Base-by-base conservation (phyloP, 2,329 filamentous ascomycete genomes). In the Aspergillus flavus region DNA sequence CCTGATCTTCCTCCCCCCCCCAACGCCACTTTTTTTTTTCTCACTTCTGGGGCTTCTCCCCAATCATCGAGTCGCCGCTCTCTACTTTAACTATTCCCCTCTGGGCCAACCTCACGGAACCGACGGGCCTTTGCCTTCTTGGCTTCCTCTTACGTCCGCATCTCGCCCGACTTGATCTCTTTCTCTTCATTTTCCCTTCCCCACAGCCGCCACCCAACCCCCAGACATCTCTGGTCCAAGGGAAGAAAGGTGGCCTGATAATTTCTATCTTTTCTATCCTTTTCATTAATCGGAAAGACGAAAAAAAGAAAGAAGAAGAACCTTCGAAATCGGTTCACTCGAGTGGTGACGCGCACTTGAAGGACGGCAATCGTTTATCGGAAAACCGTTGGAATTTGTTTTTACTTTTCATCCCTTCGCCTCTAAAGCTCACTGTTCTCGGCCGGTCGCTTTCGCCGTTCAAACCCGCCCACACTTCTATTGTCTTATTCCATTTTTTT, bases 181-280 rank as follows among this genome's bases (percentile, higher is more conserved):
- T 58, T 62, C 56, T 64, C 50, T 52, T 39, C 52, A 55, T 55
- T 63, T 52, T 19, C 48, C 26, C 48, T 30, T 30, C 26, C 63
- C 58, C 57, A 64, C 64, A 66, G 56, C 65, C 63, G 66, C 68
- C 68, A 69, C 67, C 39, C 67, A 67, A 11, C 46, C 58, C 60
- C 63, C 62, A 60, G 61, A 67, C 66, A 64, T 34, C 55, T 61
- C 57, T 62, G 61, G 60, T 65, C 57, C 58, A 62, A 65, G 59
- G 53, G 53, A 52, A 52, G 30, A 56, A 65, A 34, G 63, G 65
- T 67, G 65, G 65, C 62, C 63, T 43, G 50, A 55, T 61, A 11
- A 6, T 61, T 43, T 48, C 58, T 45, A 59, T 55, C 39, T 53
- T 48, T 45, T 41, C 39, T 23, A 41, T 57, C 41, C 28, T 60